A percentile compares a stretch with the other conserved stretches of the same genome.
Conservation (phyloP, 495 filamentous ascomycete species). For the Tuber calosporum region DNA sequence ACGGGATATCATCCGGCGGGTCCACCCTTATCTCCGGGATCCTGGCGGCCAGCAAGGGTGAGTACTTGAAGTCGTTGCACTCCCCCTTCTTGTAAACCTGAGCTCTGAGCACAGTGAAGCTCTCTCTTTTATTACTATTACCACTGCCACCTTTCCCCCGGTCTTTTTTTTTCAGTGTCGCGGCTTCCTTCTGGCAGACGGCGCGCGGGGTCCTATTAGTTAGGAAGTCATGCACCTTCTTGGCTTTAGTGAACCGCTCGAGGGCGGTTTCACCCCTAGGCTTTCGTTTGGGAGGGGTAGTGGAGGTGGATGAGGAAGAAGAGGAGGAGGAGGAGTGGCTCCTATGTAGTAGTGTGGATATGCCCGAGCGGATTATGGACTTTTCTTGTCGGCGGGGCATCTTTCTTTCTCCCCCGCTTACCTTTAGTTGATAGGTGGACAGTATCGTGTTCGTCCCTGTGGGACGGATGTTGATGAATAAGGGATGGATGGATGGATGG, state of each 20-base stretch:
- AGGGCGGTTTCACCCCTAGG: background rate
- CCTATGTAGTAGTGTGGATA: background rate
- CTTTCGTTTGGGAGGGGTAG: background rate
- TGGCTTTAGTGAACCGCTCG: background rate
- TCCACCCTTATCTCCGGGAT: conserved; percentile 23
- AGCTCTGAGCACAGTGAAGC: conserved; percentile 30
- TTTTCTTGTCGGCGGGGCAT: conserved; percentile 1
- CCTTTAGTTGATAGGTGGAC: background rate
- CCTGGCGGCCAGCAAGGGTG: conserved; percentile 9
- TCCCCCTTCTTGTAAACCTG: conserved; percentile 32
- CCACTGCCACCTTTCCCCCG: background rate
- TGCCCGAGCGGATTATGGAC: background rate
- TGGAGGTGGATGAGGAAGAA: background rate
- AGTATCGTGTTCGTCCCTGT: background rate
- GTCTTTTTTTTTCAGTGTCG: background rate
- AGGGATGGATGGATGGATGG: background rate
- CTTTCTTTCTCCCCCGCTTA: background rate
- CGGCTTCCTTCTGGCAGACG: background rate
- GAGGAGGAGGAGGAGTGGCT: background rate
- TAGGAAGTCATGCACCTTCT: conserved; percentile 1
- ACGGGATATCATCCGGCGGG: conserved; percentile 32
- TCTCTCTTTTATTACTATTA: background rate
- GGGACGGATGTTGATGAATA: background rate
- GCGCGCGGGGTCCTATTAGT: background rate
- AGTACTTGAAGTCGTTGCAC: conserved; percentile 28